phyloP scores from a whole-genome alignment of 2,329 filamentous ascomycete species.

The Colletotrichum truncatum region DNA sequence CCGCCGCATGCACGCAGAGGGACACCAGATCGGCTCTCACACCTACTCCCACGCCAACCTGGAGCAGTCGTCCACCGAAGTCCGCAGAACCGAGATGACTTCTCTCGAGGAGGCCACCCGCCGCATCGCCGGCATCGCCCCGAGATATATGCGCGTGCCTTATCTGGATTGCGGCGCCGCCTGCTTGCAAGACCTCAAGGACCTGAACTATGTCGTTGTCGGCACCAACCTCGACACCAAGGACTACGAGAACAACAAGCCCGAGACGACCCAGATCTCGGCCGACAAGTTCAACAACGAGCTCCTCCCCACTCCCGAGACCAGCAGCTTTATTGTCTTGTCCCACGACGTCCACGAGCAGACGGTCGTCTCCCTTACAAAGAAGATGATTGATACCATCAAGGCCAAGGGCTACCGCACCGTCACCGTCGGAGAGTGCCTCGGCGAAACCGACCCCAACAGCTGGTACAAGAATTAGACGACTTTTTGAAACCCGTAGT shows the following conservation, averaged over 20 bases:
- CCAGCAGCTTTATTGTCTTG: conserved; percentile 58
- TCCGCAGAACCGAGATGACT: conserved; percentile 49
- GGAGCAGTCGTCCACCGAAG: conserved; percentile 44
- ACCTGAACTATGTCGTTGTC: conserved; percentile 63
- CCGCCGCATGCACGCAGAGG: conserved; percentile 48
- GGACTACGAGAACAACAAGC: conserved; percentile 63
- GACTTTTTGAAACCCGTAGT: too few species aligned
- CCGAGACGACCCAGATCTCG: conserved; percentile 57
- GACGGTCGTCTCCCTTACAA: conserved; percentile 23
- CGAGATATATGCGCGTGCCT: conserved; percentile 55
- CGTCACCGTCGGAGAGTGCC: conserved; percentile 66
- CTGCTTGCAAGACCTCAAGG: conserved; percentile 24
- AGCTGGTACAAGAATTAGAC: conserved; percentile 57
- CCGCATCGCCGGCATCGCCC: conserved; percentile 51
- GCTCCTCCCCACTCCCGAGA: conserved; percentile 26
- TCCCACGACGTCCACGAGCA: conserved; percentile 61
- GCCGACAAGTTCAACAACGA: conserved; percentile 46
- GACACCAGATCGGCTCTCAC: conserved; percentile 51
- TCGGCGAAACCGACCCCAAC: conserved; percentile 55
- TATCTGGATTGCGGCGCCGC: conserved; percentile 50
- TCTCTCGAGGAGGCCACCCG: conserved; percentile 55
- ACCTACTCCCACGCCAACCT: conserved; percentile 56
- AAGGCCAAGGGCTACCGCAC: conserved; percentile 51
- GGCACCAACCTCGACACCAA: conserved; percentile 69
- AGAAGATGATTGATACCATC: conserved; percentile 51